A percentile compares a stretch with the other conserved stretches of the same genome.
These are phyloP conservation scores for Dimocarpus longan DNA, from an alignment of 345 rosid species.

Conservation along the genomic window DNA sequence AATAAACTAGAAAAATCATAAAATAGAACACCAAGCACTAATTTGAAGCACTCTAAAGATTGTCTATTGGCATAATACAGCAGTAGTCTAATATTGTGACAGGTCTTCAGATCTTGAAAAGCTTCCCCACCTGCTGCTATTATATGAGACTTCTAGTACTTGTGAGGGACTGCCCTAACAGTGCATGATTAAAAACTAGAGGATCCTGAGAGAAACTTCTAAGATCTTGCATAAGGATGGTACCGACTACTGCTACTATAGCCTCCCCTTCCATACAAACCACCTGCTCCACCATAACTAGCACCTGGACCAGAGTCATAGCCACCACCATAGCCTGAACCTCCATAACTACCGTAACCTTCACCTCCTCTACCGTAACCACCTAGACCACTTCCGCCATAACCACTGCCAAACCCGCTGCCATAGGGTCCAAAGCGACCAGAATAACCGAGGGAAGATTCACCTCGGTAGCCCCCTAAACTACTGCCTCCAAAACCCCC, in stretches of 20 bases:
- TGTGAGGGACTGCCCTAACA: constrained; percentile 51
- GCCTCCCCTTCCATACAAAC: constrained; percentile 83
- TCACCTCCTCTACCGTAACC: constrained; percentile 74
- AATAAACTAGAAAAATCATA: constrained; percentile 28
- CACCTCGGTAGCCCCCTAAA: constrained; percentile 72
- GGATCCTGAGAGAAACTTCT: constrained; percentile 47
- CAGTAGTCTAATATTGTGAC: constrained; percentile 21
- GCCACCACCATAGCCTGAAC: constrained; percentile 68
- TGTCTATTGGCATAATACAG: constrained; percentile 32
- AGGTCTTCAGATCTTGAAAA: constrained; percentile 42
- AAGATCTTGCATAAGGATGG: constrained; percentile 90
- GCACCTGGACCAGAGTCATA: constrained; percentile 85
- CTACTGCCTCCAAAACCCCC: constrained; percentile 57
- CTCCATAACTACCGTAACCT: constrained; percentile 52
- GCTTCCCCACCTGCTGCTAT: constrained; percentile 37
- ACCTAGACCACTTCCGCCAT: constrained; percentile 63
- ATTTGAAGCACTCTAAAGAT: constrained; percentile 27
- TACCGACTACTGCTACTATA: constrained; percentile 94
- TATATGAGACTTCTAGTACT: constrained; percentile 42
- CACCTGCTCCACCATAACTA: constrained; percentile 82
- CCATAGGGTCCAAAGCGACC: constrained; percentile 87
- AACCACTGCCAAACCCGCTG: constrained; percentile 72
- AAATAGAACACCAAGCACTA: constrained; percentile 29
- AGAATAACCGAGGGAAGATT: constrained; percentile 85
- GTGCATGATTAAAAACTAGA: constrained; percentile 40